Evolutionary conservation across 345 rosid species (phyloP).

Genomic region (Crucihimalaya himalaica): DNA sequence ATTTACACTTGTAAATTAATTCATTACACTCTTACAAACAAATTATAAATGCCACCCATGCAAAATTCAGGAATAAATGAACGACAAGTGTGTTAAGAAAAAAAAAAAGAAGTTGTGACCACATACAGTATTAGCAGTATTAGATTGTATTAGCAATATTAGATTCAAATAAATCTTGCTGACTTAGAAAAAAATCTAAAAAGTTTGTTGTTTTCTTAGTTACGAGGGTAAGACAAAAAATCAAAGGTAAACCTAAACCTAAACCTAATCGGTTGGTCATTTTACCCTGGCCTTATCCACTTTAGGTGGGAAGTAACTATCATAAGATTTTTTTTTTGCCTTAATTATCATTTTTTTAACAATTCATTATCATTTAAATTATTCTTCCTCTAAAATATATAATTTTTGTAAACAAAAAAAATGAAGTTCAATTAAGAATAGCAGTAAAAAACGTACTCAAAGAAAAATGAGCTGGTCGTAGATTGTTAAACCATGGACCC

Average conservation of each 20-base stretch:
- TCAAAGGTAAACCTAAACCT: not conserved
- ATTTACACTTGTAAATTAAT: not conserved
- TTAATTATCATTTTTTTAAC: too few species aligned
- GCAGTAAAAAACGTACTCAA: not conserved
- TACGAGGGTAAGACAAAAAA: not conserved
- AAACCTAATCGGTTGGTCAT: not conserved
- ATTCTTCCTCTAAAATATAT: not conserved
- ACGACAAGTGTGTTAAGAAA: not conserved
- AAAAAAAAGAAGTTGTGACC: not conserved
- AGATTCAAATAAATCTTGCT: too few species aligned
- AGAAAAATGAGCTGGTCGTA: not conserved
- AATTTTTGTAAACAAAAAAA: not conserved
- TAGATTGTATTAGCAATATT: too few species aligned
- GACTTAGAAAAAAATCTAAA: not conserved
- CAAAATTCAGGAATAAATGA: not conserved
- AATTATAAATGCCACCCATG: not conserved
- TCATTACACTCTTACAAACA: not conserved
- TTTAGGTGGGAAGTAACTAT: not conserved
- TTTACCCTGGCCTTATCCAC: not conserved
- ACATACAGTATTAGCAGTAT: too few species aligned
- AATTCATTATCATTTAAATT: too few species aligned
- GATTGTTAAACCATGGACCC: conserved; percentile 3
- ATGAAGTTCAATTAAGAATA: not conserved
- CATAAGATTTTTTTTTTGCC: too few species aligned
- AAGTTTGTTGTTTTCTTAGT: not conserved